Percentiles rank a stretch among this genome's conserved stretches.
phyloP scores from a whole-genome alignment of 106 monocot genomes.

The Dactylorhiza incarnata region DNA sequence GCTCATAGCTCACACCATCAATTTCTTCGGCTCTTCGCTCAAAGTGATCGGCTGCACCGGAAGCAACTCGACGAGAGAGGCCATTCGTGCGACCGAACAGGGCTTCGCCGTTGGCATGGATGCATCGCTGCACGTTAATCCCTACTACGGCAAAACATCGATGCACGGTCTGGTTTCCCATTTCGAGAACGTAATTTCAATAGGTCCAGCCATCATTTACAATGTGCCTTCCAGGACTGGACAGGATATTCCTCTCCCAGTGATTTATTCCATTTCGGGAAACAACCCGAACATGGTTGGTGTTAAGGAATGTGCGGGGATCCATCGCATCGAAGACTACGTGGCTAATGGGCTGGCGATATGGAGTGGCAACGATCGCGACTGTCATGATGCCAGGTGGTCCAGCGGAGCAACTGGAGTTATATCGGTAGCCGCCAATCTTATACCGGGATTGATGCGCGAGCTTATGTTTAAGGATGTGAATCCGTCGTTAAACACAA shows the following conservation, averaged over 20 bases:
- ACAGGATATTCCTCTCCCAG: conserved; percentile 68
- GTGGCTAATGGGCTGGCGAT: conserved; percentile 33
- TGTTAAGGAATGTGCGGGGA: conserved; percentile 72
- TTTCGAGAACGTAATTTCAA: conserved; percentile 60
- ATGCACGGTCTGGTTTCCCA: conserved; percentile 51
- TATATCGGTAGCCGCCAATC: conserved; percentile 76
- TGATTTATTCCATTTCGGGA: conserved; percentile 33
- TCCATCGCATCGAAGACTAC: conserved; percentile 45
- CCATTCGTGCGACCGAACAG: conserved; percentile 73
- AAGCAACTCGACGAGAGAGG: conserved; percentile 87
- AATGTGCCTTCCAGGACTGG: conserved; percentile 76
- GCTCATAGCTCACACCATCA: conserved; percentile 80
- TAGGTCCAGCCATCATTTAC: conserved; percentile 82
- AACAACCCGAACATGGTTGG: conserved; percentile 61
- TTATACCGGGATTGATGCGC: conserved; percentile 62
- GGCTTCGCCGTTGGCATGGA: conserved; percentile 95
- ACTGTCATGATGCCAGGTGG: conserved; percentile 77
- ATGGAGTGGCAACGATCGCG: conserved; percentile 79
- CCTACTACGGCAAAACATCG: conserved; percentile 90
- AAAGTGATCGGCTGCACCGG: conserved; percentile 96
- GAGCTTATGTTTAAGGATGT: conserved; percentile 60
- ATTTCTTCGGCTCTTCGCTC: conserved; percentile 67
- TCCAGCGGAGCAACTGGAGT: conserved; percentile 59
- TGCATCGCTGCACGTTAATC: conserved; percentile 76
- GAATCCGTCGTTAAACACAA: conserved; percentile 33